These are phyloP conservation scores for Hypomyces rosellus DNA, from an alignment of 2,329 filamentous ascomycete genomes.

Conservation along the genomic window DNA sequence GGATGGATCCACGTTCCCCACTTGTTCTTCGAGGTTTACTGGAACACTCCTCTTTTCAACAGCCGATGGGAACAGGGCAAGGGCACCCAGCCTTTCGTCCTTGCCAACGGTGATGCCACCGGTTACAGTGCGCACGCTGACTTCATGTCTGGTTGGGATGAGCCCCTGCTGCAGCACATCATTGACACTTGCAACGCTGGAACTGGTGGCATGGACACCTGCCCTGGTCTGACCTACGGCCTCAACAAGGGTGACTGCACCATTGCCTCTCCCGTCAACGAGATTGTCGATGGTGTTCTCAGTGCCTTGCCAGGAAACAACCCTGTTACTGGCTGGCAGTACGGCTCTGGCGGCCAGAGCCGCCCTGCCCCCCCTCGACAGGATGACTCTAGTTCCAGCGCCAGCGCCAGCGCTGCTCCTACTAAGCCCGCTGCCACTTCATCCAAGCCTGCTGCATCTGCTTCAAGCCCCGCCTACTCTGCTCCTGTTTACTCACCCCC, in stretches of 20 bases:
- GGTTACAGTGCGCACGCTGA: slow-evolving; percentile 67
- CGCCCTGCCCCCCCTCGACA: background rate
- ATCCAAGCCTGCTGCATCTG: background rate
- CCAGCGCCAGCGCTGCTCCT: background rate
- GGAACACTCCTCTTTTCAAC: slow-evolving; percentile 48
- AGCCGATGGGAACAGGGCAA: slow-evolving; percentile 48
- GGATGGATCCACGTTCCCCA: slow-evolving; percentile 51
- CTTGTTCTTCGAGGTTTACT: slow-evolving; percentile 55
- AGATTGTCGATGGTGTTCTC: slow-evolving; percentile 39
- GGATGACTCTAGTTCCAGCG: background rate
- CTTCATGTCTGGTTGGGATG: slow-evolving; percentile 69
- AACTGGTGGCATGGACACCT: slow-evolving; percentile 55
- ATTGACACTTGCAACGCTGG: slow-evolving; percentile 60
- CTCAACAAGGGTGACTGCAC: slow-evolving; percentile 47
- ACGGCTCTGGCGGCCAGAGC: slow-evolving; percentile 24
- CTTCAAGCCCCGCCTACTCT: background rate
- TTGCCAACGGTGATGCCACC: slow-evolving; percentile 62
- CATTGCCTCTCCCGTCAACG: slow-evolving; percentile 41
- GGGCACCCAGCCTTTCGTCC: slow-evolving; percentile 58
- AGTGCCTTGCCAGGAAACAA: slow-evolving; percentile 49
- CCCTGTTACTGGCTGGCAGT: slow-evolving; percentile 46
- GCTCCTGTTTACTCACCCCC: background rate
- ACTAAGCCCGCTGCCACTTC: background rate
- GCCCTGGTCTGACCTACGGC: slow-evolving; percentile 49
- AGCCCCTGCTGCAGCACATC: slow-evolving; percentile 56